Percentiles rank a stretch among this genome's conserved stretches.
These are phyloP conservation scores for Trichoderma sp. DNA, from an alignment of 2,329 filamentous ascomycete genomes.

Conservation along the genomic window DNA sequence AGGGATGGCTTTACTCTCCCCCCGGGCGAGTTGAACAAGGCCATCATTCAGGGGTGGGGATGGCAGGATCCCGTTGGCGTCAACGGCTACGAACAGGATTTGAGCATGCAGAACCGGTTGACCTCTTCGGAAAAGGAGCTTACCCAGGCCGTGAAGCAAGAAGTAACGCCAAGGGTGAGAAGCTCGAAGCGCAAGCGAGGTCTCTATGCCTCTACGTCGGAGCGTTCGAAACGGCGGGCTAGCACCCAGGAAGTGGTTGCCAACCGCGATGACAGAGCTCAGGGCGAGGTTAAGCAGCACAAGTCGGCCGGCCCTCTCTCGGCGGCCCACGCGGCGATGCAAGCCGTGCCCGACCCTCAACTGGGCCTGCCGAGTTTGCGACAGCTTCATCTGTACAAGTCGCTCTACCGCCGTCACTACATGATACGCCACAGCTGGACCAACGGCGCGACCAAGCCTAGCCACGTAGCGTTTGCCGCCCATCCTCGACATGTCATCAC, in stretches of 20 bases:
- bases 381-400: slow-evolving; percentile 91
- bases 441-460: slow-evolving; percentile 75
- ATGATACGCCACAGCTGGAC: slow-evolving; percentile 94
- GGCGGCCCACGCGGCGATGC: slow-evolving; percentile 78
- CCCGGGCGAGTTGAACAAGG: slow-evolving; percentile 77
- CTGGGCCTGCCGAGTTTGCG: slow-evolving; percentile 76
- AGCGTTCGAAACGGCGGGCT: slow-evolving; percentile 54
- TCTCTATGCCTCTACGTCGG: slow-evolving; percentile 45
- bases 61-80: slow-evolving; percentile 85
- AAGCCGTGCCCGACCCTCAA: slow-evolving; percentile 77
- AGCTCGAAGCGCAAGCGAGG: slow-evolving; percentile 58
- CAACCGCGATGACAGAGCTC: slow-evolving; percentile 42
- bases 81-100: slow-evolving; percentile 76
- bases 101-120: slow-evolving; percentile 59
- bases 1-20: slow-evolving; percentile 77
- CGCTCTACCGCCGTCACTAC: slow-evolving; percentile 87
- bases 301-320: slow-evolving; percentile 80
- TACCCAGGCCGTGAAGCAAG: slow-evolving; percentile 42
- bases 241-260: slow-evolving; percentile 47
- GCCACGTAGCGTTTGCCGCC: slow-evolving; percentile 93
- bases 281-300: slow-evolving; percentile 45
- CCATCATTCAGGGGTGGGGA: slow-evolving; percentile 90
- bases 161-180: slow-evolving; percentile 44
- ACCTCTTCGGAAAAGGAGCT: slow-evolving; percentile 55
- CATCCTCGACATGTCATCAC: slow-evolving; percentile 96